phyloP scores from a whole-genome alignment of 345 rosid species.

The Ceriops zippeliana region DNA sequence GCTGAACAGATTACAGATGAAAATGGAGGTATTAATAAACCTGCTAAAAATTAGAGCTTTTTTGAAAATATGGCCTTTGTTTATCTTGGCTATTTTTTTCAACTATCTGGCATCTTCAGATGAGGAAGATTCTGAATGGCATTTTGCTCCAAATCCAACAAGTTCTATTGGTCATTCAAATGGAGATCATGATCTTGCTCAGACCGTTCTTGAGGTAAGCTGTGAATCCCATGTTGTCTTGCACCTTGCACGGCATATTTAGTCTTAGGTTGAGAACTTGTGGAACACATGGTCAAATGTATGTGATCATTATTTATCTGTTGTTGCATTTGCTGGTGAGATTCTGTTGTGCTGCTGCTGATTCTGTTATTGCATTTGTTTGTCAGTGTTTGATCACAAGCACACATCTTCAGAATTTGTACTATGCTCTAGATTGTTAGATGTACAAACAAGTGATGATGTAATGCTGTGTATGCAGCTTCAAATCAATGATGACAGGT shows the following conservation, averaged over 20 bases:
- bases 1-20: conserved; percentile 64
- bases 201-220: conserved; percentile 66
- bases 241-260: neutral
- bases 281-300: neutral
- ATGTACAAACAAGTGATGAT: neutral
- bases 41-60: neutral
- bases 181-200: conserved; percentile 66
- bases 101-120: conserved; percentile 25
- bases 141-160: conserved; percentile 42
- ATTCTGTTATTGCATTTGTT: no score
- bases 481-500: conserved; percentile 75
- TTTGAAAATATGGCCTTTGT: neutral
- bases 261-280: neutral
- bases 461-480: conserved; percentile 47
- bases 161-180: conserved; percentile 78
- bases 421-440: neutral
- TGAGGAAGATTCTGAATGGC: conserved; percentile 53
- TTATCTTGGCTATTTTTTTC: neutral
- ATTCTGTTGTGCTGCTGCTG: no score
- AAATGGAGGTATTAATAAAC: conserved; percentile 39
- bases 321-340: neutral
- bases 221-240: neutral
- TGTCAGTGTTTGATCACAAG: no score
- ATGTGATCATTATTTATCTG: neutral
- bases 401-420: neutral